These are phyloP conservation scores for Dactylis glomerata DNA, from an alignment of 176 grass and related monocot species.

Conservation along the genomic window DNA sequence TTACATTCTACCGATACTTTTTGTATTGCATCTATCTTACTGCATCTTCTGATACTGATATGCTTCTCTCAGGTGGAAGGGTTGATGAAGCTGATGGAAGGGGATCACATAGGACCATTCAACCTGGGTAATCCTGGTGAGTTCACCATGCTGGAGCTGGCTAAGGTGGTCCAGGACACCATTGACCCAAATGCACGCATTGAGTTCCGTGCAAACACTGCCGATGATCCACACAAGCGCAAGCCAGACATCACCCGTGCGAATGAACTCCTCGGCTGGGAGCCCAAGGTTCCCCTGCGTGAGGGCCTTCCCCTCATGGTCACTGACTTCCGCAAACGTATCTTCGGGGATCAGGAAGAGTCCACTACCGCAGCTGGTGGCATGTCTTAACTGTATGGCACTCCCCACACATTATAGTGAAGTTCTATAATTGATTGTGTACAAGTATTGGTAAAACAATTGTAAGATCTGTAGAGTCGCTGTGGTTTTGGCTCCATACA, in stretches of 20 bases:
- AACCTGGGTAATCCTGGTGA: conserved; percentile 88
- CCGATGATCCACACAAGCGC: conserved; percentile 77
- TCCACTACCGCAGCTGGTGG: not conserved
- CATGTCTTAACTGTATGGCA: not conserved
- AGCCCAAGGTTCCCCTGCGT: conserved; percentile 67
- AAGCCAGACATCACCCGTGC: conserved; percentile 71
- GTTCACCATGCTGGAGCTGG: conserved; percentile 87
- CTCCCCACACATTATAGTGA: not conserved
- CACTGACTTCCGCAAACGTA: conserved; percentile 66
- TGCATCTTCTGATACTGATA: not conserved
- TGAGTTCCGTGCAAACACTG: conserved; percentile 74
- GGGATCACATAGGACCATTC: conserved; percentile 77
- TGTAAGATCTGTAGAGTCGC: not conserved
- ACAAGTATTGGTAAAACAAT: not conserved
- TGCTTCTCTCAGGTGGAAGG: conserved; percentile 59
- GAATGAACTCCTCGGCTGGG: conserved; percentile 67
- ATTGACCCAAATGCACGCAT: conserved; percentile 64
- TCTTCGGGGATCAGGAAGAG: conserved; percentile 54
- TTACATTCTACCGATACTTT: not conserved
- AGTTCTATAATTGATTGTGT: not conserved
- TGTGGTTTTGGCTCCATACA: conserved; percentile 5
- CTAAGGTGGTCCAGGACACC: conserved; percentile 84
- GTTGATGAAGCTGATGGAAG: conserved; percentile 87
- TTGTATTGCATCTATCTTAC: not conserved
- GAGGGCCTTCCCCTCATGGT: conserved; percentile 86